A percentile compares a stretch with the other conserved stretches of the same genome.
Conservation (phyloP, 495 filamentous ascomycete genomes). For the Talaromyces stipitatus region DNA sequence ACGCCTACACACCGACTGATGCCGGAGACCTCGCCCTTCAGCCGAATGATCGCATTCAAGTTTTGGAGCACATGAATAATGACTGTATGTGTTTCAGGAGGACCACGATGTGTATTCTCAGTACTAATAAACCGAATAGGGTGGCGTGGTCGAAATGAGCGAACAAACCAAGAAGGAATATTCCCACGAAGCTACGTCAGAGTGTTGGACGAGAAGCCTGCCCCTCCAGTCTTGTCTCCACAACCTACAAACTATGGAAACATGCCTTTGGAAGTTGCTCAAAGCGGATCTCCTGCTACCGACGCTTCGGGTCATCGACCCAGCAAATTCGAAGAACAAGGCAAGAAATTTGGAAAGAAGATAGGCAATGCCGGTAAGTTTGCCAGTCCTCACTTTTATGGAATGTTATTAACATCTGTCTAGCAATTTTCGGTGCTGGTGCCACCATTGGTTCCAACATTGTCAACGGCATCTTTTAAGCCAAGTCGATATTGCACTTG, state of each 20-base stretch:
- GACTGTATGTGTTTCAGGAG: slow-evolving; percentile 59
- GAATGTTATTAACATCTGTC: not conserved
- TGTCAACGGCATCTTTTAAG: slow-evolving; percentile 85
- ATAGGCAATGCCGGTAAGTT: slow-evolving; percentile 47
- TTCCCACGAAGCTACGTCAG: slow-evolving; percentile 88
- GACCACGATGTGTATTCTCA: not conserved
- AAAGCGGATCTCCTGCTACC: slow-evolving; percentile 13
- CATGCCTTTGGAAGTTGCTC: slow-evolving; percentile 45
- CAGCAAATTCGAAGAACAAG: slow-evolving; percentile 45
- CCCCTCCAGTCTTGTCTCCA: slow-evolving; percentile 15
- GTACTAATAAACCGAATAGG: slow-evolving; percentile 26
- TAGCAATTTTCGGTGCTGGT: slow-evolving; percentile 71
- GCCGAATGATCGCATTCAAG: slow-evolving; percentile 66
- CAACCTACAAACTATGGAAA: slow-evolving; percentile 43
- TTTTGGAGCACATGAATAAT: slow-evolving; percentile 85
- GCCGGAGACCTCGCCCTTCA: slow-evolving; percentile 70
- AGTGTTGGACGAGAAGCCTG: slow-evolving; percentile 39
- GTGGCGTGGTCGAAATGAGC: slow-evolving; percentile 79
- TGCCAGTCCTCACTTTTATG: not conserved
- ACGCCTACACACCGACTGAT: slow-evolving; percentile 71
- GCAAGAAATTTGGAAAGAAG: slow-evolving; percentile 53
- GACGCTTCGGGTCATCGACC: slow-evolving; percentile 20
- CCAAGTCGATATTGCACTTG: not conserved
- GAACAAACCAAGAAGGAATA: slow-evolving; percentile 77
- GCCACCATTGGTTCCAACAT: slow-evolving; percentile 88